Evolutionary conservation across 2,329 filamentous ascomycete species (phyloP).

Genomic region (Sclerotinia subarctica): DNA sequence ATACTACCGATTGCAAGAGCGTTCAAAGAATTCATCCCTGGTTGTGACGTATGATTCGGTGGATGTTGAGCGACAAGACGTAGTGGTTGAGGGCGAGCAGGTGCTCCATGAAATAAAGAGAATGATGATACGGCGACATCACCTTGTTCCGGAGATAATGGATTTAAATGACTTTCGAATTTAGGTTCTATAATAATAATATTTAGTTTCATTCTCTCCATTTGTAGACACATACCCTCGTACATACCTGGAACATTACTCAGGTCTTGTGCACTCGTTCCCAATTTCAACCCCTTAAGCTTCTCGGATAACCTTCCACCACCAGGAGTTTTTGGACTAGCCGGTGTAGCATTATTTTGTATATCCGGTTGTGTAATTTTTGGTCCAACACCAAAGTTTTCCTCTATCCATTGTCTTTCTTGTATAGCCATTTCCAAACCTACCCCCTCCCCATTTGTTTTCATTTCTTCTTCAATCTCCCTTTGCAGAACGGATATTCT

Average conservation of each 20-base stretch:
- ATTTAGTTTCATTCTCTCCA: not conserved
- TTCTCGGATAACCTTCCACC: constrained; percentile 73
- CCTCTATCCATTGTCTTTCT: constrained; percentile 81
- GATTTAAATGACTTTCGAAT: constrained; percentile 31
- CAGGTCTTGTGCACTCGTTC: constrained; percentile 67
- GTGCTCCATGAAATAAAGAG: constrained; percentile 53
- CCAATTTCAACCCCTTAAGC: constrained; percentile 72
- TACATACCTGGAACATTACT: constrained; percentile 51
- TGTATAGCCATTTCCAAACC: constrained; percentile 79
- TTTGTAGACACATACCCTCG: too few relatives aligned
- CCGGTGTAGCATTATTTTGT: constrained; percentile 43
- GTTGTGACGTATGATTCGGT: constrained; percentile 27
- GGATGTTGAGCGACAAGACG: constrained; percentile 39
- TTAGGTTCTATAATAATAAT: constrained; percentile 37
- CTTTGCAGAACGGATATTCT: constrained; percentile 69
- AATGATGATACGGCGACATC: constrained; percentile 63
- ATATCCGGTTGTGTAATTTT: constrained; percentile 32
- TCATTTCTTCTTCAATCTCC: constrained; percentile 73
- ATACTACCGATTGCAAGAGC: constrained; percentile 39
- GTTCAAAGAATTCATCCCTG: constrained; percentile 39
- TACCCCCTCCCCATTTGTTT: constrained; percentile 73
- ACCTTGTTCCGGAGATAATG: constrained; percentile 59
- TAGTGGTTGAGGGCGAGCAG: constrained; percentile 40
- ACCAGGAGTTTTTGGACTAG: constrained; percentile 60
- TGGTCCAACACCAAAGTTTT: constrained; percentile 57